Evolutionary conservation across 345 rosid species (phyloP), one percentile per base, ranked within the genome.

Genomic region (Sapria himalayana): DNA sequence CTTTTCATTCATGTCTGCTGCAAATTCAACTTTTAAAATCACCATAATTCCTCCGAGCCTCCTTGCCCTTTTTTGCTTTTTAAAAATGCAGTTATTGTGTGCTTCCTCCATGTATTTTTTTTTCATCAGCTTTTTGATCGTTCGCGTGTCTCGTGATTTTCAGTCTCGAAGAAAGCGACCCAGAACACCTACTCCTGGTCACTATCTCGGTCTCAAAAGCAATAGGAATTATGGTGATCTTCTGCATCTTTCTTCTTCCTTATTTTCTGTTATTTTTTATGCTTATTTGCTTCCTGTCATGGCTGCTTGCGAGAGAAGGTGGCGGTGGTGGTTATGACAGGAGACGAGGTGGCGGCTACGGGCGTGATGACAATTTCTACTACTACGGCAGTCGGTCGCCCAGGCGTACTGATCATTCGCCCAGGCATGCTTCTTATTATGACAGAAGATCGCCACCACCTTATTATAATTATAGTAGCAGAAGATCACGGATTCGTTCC

Each of bases 101-200:
- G n/a, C n/a, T n/a, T n/a, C n/a, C n/a, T n/a, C n/a, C n/a, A n/a
- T n/a, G n/a, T n/a, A n/a, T n/a, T n/a, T n/a, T n/a, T n/a, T n/a
- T n/a, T n/a, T n/a, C n/a, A n/a, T n/a, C n/a, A n/a, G n/a, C n/a
- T n/a, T n/a, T n/a, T n/a, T n/a, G n/a, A n/a, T n/a, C n/a, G n/a
- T n/a, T n/a, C n/a, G n/a, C n/a, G n/a, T n/a, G n/a, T n/a, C n/a
- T n/a, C n/a, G n/a, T n/a, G n/a, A n/a, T 43, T 69, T 69, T 62
- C 93, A 89, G 95, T 89, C 98, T 29, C 67, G 98, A 37, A 79
- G 98, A 69, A 89, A 74, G 54, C 76, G 95, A n/a, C 63, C 94
- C 7, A 74, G 98, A 61, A 82, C 98, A 39, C 98, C 98, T 31
- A 89, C 98, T 12, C 94, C 98, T 5, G 98, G 98, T 35, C 94